A percentile compares a stretch with the other conserved stretches of the same genome.
phyloP scores from a whole-genome alignment of 1,139 yeast species.

The Pichia sp. region DNA sequence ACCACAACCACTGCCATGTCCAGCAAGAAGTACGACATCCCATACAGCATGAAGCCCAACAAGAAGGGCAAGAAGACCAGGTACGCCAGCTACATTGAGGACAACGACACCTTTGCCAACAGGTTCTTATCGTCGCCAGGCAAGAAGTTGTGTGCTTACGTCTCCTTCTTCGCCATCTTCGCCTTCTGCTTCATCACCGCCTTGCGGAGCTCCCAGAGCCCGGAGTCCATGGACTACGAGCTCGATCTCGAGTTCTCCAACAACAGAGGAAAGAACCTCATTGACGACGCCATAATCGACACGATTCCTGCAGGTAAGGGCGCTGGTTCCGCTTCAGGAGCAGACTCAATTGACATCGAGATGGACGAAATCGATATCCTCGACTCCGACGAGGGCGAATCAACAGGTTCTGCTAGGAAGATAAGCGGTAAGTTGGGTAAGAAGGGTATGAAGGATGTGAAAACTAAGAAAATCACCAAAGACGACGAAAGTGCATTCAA shows the following conservation, averaged over 20 bases:
- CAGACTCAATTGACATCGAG: background rate
- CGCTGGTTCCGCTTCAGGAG: background rate
- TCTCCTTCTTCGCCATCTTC: constrained; percentile 15
- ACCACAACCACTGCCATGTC: background rate
- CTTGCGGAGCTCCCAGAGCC: constrained; percentile 5
- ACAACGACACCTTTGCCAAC: constrained; percentile 2
- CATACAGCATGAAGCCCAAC: constrained; percentile 13
- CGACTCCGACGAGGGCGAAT: constrained; percentile 16
- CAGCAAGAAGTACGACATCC: constrained; percentile 15
- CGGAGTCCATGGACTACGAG: constrained; percentile 10
- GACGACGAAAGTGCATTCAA: background rate
- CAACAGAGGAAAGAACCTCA: constrained; percentile 9
- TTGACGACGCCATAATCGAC: constrained; percentile 8
- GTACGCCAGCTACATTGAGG: constrained; percentile 11
- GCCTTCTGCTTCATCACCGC: constrained; percentile 14
- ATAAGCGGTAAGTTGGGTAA: too few species aligned
- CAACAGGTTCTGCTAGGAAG: too few species aligned
- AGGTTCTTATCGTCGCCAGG: constrained; percentile 10
- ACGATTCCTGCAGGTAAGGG: too few species aligned
- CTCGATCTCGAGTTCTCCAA: constrained; percentile 10
- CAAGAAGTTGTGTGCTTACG: constrained; percentile 15
- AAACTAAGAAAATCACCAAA: too few species aligned
- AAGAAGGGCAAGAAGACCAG: constrained; percentile 7
- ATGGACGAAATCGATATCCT: constrained; percentile 13
- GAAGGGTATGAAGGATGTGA: too few species aligned